Evolutionary conservation across 805 yeast species (phyloP).

Genomic region (Ogataea allantospora): DNA sequence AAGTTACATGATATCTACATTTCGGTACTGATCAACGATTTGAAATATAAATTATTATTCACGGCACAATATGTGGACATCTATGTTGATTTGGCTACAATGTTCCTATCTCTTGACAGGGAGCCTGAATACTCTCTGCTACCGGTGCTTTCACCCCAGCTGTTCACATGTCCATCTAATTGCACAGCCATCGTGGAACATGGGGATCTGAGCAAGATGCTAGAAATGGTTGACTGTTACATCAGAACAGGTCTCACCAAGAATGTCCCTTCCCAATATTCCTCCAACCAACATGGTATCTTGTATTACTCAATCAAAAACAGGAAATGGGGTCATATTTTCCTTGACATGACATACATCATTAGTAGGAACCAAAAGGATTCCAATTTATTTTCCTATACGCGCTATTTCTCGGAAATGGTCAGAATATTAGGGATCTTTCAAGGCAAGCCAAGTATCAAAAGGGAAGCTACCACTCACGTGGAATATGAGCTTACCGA

Average conservation of each 20-base stretch:
- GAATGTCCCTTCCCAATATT: conserved; percentile 38
- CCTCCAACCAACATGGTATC: conserved; percentile 38
- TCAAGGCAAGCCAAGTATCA: conserved; percentile 74
- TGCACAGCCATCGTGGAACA: conserved; percentile 60
- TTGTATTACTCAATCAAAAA: conserved; percentile 50
- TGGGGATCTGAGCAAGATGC: conserved; percentile 61
- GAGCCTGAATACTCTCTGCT: conserved; percentile 84
- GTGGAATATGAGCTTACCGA: conserved; percentile 89
- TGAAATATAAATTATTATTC: conserved; percentile 52
- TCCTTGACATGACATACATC: conserved; percentile 76
- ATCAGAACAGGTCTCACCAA: conserved; percentile 50
- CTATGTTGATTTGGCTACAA: conserved; percentile 71
- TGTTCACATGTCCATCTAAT: conserved; percentile 86
- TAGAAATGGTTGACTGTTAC: conserved; percentile 62
- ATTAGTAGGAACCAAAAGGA: conserved; percentile 65
- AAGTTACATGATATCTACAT: conserved; percentile 63
- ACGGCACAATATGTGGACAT: conserved; percentile 81
- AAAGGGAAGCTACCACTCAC: conserved; percentile 74
- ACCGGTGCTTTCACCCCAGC: conserved; percentile 73
- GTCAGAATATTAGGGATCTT: conserved; percentile 66
- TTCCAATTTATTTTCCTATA: conserved; percentile 42
- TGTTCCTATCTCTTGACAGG: conserved; percentile 71
- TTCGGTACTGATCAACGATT: conserved; percentile 60
- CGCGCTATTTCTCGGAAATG: conserved; percentile 52
- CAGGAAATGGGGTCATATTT: conserved; percentile 74